Percentiles rank a stretch among this genome's conserved stretches.
phyloP scores from a whole-genome alignment of 2,329 filamentous ascomycete genomes.

The Ophiosphaerella herpotricha region DNA sequence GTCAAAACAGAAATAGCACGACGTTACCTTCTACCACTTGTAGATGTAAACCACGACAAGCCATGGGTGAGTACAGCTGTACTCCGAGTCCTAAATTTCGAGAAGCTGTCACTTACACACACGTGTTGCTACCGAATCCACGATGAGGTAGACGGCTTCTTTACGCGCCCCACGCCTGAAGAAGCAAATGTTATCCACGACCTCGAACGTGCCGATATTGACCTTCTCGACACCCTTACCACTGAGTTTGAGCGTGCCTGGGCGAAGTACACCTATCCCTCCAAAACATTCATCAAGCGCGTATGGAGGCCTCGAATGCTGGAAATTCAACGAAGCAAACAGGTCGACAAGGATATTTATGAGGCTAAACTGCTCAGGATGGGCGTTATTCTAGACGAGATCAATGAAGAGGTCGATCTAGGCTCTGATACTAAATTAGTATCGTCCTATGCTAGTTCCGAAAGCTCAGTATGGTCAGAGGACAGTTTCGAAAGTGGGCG shows the following conservation, averaged over 20 bases:
- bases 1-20: neutral
- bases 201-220: neutral
- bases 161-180: neutral
- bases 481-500: neutral
- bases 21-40: neutral
- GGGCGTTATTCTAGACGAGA: neutral
- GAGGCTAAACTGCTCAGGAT: neutral
- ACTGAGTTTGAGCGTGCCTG: neutral
- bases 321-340: neutral
- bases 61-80: neutral
- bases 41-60: neutral
- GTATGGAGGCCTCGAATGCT: slow-evolving; percentile 2
- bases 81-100: neutral
- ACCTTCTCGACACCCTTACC: neutral
- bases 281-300: neutral
- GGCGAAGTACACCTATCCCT: neutral
- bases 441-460: no score
- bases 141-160: neutral
- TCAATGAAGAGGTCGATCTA: neutral
- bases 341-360: neutral
- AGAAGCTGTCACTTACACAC: neutral
- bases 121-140: slow-evolving; percentile 3
- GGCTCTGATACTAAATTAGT: no score
- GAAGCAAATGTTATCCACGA: neutral
- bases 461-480: neutral